Base-by-base conservation (phyloP, 2,329 filamentous ascomycete genomes). In the Paraphaeosphaeria sporulosa region DNA sequence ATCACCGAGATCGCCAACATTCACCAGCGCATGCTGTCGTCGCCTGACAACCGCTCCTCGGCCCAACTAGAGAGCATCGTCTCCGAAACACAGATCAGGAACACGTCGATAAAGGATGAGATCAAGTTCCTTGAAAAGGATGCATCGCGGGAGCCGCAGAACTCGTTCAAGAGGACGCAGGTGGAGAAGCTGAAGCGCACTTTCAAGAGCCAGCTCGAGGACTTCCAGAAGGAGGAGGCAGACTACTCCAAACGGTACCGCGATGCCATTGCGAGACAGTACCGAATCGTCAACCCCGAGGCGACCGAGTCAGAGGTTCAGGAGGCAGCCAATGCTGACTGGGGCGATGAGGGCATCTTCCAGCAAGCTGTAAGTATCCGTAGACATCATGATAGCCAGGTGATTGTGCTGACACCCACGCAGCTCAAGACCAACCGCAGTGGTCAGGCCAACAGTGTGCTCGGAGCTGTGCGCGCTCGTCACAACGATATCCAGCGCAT, bases 401-500 rank as follows among this genome's bases (percentile, higher is more conserved):
- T 21, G 47, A 9, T 21, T 19, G 21, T 55, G 19, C 50, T 57
- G 17, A 55, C 30, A 36, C 19, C 2, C 10, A 53, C 48, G 64
- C 66, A 93, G 90, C 87, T 94, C 71, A 89, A 88, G 73, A 87
- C 85, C 69, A 93, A 92, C 83, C 90, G 90, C 65, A 87, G 86
- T 47, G 90, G 89, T 58, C 89, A 92, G 72, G 91, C 90, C 44
- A 86, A 84, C 53, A 88, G 89, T 17, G 87, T 93, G 8, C 87
- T 94, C 52, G 90, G 90, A 65, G 90, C 90, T 64, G 92, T 94
- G 42, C 90, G 90, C 66, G 91, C 90, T 40, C 90, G 92, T 58
- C 92, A 94, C 83, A 92, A 91, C 74, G 92, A 94, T 79, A 89
- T 94, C 64, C 87, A 92, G 80, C 87, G 87, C 77, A 94, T 95